A percentile compares a stretch with the other conserved stretches of the same genome.
phyloP scores from a whole-genome alignment of 2,329 filamentous ascomycete genomes.

The Xylariaceae sp. region DNA sequence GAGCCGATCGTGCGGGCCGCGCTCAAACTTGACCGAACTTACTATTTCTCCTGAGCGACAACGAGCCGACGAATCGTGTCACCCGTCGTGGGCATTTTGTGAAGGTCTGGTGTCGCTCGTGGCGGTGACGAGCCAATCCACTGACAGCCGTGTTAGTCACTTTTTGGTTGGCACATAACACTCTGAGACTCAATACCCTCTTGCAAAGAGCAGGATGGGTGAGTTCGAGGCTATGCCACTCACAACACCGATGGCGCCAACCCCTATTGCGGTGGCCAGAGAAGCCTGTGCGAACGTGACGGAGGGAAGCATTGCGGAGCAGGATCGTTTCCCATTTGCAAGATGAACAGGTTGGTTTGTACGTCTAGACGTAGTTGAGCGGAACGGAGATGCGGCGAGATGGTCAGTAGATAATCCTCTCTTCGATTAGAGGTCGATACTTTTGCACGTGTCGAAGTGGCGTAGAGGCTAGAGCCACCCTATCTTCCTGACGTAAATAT shows the following conservation, averaged over 20 bases:
- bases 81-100: not conserved
- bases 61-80: slow-evolving; percentile 1
- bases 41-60: not conserved
- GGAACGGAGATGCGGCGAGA: too few relatives aligned
- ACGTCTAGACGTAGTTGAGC: too few relatives aligned
- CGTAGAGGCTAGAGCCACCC: too few relatives aligned
- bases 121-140: not conserved
- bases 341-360: too few relatives aligned
- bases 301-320: not conserved
- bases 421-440: too few relatives aligned
- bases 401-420: too few relatives aligned
- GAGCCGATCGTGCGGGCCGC: too few relatives aligned
- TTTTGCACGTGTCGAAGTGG: too few relatives aligned
- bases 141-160: too few relatives aligned
- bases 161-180: not conserved
- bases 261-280: slow-evolving; percentile 8
- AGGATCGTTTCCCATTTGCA: too few relatives aligned
- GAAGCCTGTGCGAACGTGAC: slow-evolving; percentile 3
- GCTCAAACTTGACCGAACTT: too few relatives aligned
- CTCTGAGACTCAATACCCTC: not conserved
- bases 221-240: not conserved
- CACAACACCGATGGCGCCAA: slow-evolving; percentile 5
- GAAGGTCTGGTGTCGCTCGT: slow-evolving; percentile 2
- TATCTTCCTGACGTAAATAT: too few relatives aligned
- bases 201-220: not conserved